These are phyloP conservation scores for Chaetomium tenue DNA, from an alignment of 495 filamentous ascomycete genomes.

Conservation along the genomic window DNA sequence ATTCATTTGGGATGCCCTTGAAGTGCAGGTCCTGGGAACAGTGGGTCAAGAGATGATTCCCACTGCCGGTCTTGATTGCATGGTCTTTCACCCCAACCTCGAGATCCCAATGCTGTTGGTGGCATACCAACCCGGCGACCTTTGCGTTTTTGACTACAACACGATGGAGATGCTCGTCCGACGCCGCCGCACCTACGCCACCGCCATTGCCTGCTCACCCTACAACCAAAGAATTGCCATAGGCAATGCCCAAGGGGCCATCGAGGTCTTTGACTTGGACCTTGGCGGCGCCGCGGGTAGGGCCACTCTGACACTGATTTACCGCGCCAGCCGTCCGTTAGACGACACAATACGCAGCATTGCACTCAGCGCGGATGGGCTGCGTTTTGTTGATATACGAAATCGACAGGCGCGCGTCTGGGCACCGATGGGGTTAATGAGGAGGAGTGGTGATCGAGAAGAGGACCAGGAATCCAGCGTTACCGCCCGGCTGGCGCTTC, in stretches of 20 bases:
- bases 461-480: neutral
- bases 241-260: slow-evolving; percentile 27
- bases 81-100: slow-evolving; percentile 31
- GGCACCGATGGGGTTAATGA: slow-evolving; percentile 33
- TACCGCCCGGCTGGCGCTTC: neutral
- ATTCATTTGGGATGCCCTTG: slow-evolving; percentile 26
- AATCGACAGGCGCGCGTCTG: slow-evolving; percentile 35
- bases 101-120: slow-evolving; percentile 28
- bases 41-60: neutral
- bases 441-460: slow-evolving; percentile 18
- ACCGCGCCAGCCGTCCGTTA: slow-evolving; percentile 25
- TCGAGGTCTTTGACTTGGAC: slow-evolving; percentile 34
- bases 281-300: neutral
- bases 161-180: slow-evolving; percentile 17
- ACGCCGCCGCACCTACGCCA: slow-evolving; percentile 16
- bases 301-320: slow-evolving; percentile 26
- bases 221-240: slow-evolving; percentile 30
- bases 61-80: slow-evolving; percentile 27
- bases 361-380: slow-evolving; percentile 33
- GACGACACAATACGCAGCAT: slow-evolving; percentile 29
- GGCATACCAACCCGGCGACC: slow-evolving; percentile 21
- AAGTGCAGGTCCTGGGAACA: slow-evolving; percentile 18
- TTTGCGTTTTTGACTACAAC: slow-evolving; percentile 30
- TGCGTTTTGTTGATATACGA: slow-evolving; percentile 33
- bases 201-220: slow-evolving; percentile 31